A percentile compares a stretch with the other conserved stretches of the same genome.
phyloP scores from a whole-genome alignment of 2,329 filamentous ascomycete genomes.

The Pseudocercospora cruenta region DNA sequence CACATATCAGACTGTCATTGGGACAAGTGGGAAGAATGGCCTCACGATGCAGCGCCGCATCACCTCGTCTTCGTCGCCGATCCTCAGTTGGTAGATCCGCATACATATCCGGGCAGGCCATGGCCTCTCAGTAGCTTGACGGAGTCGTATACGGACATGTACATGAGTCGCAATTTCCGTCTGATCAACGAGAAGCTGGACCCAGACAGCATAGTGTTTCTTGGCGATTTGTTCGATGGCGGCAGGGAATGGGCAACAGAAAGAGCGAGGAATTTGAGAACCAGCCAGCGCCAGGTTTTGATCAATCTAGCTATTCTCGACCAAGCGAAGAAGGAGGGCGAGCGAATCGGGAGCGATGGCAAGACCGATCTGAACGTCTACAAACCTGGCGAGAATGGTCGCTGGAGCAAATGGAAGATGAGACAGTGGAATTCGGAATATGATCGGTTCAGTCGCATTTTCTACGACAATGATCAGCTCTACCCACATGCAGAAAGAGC shows the following conservation, averaged over 20 bases:
- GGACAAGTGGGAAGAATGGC: constrained; percentile 92
- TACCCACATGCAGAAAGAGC: constrained; percentile 32
- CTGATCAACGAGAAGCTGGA: constrained; percentile 73
- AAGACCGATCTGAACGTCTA: constrained; percentile 33
- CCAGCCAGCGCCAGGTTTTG: constrained; percentile 28
- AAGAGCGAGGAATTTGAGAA: constrained; percentile 38
- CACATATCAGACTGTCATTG: constrained; percentile 75
- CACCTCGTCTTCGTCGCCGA: constrained; percentile 84
- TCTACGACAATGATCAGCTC: constrained; percentile 57
- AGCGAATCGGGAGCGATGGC: constrained; percentile 24
- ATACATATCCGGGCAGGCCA: constrained; percentile 87
- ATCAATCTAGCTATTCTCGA: constrained; percentile 26
- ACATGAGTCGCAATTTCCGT: constrained; percentile 81
- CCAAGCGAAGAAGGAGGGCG: constrained; percentile 28
- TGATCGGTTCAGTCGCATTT: constrained; percentile 80
- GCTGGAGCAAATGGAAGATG: constrained; percentile 73
- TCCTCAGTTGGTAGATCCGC: constrained; percentile 88
- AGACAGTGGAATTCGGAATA: constrained; percentile 88
- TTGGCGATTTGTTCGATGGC: constrained; percentile 94
- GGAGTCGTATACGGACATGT: constrained; percentile 81
- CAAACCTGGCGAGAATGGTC: constrained; percentile 36
- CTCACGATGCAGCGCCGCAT: constrained; percentile 76
- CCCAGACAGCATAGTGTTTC: constrained; percentile 88
- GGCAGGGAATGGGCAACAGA: constrained; percentile 90
- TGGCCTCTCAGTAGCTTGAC: constrained; percentile 72